These are phyloP conservation scores for Neoboletus magnificus DNA, from an alignment of 768 basidiomycete genomes.

Conservation along the genomic window DNA sequence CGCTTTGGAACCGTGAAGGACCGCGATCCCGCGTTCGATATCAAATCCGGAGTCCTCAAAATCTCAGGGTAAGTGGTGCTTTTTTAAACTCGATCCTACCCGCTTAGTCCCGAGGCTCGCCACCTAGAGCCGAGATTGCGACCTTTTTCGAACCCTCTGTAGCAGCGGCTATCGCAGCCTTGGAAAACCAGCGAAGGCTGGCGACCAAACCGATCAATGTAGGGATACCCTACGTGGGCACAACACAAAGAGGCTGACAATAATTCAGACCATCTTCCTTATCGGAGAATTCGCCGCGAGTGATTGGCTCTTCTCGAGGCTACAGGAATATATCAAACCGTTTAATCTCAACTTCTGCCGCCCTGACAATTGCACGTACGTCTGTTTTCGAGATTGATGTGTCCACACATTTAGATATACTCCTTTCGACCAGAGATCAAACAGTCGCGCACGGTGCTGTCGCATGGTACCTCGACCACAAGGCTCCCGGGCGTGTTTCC, in stretches of 20 bases:
- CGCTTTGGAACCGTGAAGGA: conserved; percentile 45
- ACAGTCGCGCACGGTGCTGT: conserved; percentile 46
- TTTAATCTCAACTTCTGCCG: conserved; percentile 42
- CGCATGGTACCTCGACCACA: conserved; percentile 42
- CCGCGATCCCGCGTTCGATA: conserved; percentile 37
- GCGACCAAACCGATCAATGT: conserved; percentile 26
- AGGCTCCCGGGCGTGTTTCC: conserved; percentile 36
- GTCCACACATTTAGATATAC: not conserved
- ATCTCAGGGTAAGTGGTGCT: conserved; percentile 30
- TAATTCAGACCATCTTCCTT: conserved; percentile 33
- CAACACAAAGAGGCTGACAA: not conserved
- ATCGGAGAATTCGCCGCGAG: conserved; percentile 45
- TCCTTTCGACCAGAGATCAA: conserved; percentile 32
- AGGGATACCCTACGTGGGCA: not conserved
- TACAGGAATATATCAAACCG: conserved; percentile 31
- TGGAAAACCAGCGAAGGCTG: conserved; percentile 21
- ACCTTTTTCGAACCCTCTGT: conserved; percentile 29
- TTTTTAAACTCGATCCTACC: not conserved
- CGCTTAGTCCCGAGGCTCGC: not conserved
- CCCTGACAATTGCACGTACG: conserved; percentile 50
- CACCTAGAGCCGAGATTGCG: conserved; percentile 26
- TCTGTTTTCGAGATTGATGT: conserved; percentile 1
- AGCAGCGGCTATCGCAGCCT: conserved; percentile 17
- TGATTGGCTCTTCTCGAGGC: conserved; percentile 38
- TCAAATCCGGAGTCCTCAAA: conserved; percentile 47